Conservation (phyloP, 2,329 filamentous ascomycete genomes). For the Ophiostoma pallidulum region DNA sequence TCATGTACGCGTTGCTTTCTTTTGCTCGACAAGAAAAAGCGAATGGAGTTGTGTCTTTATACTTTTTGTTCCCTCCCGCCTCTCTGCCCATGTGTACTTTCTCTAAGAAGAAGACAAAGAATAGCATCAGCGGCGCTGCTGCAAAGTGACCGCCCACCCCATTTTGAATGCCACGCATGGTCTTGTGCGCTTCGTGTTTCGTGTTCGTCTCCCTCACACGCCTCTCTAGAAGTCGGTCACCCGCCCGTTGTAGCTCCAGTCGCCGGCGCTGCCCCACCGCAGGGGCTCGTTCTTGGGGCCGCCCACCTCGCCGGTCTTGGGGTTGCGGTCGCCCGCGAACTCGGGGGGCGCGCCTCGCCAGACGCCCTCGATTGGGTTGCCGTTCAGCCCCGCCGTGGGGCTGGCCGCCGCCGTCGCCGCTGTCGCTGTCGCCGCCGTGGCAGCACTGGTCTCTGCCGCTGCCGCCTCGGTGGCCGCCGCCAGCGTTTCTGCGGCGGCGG, state of each 20-base stretch:
- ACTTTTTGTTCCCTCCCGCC: too few species aligned
- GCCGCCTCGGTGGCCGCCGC: conserved; percentile 36
- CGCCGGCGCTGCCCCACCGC: conserved; percentile 66
- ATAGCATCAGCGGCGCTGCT: too few species aligned
- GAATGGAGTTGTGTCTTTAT: too few species aligned
- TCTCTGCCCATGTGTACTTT: too few species aligned
- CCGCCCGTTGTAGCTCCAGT: conserved; percentile 91
- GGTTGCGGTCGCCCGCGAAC: conserved; percentile 87
- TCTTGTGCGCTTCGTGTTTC: too few species aligned
- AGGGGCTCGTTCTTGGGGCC: conserved; percentile 96
- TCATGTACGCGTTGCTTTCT: too few species aligned
- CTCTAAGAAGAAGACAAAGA: too few species aligned
- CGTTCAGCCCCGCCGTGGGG: neutral
- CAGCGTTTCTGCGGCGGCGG: too few species aligned
- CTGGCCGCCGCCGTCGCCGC: neutral
- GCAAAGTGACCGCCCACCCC: too few species aligned
- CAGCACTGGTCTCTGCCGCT: conserved; percentile 35
- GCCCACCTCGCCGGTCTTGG: conserved; percentile 88
- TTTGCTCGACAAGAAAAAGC: too few species aligned
- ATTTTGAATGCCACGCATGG: too few species aligned
- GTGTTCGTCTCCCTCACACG: too few species aligned
- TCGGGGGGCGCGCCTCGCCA: conserved; percentile 74
- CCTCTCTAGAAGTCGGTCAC: conserved; percentile 84
- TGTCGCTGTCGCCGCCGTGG: neutral
- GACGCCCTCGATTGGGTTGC: conserved; percentile 42